Evolutionary conservation across 208 protist genomes (phyloP).

Genomic region (Crithidia bombi): DNA sequence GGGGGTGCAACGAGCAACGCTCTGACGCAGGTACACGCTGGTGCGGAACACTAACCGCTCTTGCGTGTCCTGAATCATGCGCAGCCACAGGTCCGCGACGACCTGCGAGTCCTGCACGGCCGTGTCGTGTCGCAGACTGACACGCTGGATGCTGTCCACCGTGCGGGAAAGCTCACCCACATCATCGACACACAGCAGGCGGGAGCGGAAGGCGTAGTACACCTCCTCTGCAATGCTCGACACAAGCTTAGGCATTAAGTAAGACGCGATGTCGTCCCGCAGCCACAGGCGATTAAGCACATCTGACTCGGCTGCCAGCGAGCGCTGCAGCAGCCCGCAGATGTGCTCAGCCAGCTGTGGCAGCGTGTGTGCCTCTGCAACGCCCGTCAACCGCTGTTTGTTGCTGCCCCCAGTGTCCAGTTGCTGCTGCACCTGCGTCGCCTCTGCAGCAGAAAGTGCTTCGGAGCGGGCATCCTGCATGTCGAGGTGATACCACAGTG

Average conservation of each 20-base stretch:
- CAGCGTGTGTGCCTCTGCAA: constrained; percentile 35
- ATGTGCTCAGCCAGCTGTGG: constrained; percentile 63
- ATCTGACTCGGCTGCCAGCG: constrained; percentile 49
- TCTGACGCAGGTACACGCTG: constrained; percentile 74
- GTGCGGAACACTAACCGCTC: constrained; percentile 85
- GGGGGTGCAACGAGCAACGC: constrained; percentile 44
- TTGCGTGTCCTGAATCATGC: constrained; percentile 90
- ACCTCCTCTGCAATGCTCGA: constrained; percentile 66
- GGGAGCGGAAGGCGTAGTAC: constrained; percentile 84
- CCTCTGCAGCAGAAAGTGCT: constrained; percentile 6
- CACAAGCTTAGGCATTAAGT: constrained; percentile 63
- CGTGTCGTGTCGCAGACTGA: constrained; percentile 38
- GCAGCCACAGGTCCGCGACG: constrained; percentile 57
- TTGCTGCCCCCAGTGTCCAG: not conserved
- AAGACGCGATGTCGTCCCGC: constrained; percentile 64
- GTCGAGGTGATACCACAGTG: constrained; percentile 41
- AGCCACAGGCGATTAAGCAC: constrained; percentile 80
- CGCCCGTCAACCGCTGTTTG: constrained; percentile 21
- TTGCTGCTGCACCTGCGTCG: not conserved
- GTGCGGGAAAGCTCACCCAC: constrained; percentile 71
- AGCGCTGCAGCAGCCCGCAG: constrained; percentile 61
- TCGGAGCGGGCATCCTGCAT: constrained; percentile 20
- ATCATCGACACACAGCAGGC: constrained; percentile 77
- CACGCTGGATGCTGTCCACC: constrained; percentile 72
- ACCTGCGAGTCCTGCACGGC: constrained; percentile 43